Percentiles rank a stretch among this genome's conserved stretches.
Evolutionary conservation across 2,329 filamentous ascomycete species (phyloP).

Genomic region (Trichoderma aggressivum): DNA sequence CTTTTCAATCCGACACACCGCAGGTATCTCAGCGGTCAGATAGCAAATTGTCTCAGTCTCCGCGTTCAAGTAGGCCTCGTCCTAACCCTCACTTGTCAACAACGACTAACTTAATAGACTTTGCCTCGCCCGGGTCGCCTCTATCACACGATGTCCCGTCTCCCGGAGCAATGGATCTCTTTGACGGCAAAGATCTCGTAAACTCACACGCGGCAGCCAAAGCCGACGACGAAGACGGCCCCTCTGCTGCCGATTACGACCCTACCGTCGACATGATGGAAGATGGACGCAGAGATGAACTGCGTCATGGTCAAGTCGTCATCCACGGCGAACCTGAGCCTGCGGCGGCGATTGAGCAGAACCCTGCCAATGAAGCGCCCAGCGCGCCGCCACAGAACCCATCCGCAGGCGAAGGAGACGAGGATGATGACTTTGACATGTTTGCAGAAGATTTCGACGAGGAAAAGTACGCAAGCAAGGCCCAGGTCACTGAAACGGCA

Average conservation of each 20-base stretch:
- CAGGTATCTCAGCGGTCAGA: conserved; percentile 29
- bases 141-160: conserved; percentile 52
- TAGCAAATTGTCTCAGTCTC: conserved; percentile 42
- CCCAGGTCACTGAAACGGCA: conserved; percentile 34
- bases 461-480: conserved; percentile 58
- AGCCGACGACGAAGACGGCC: conserved; percentile 59
- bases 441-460: conserved; percentile 79
- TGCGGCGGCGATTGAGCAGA: conserved; percentile 23
- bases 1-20: conserved; percentile 44
- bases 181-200: conserved; percentile 64
- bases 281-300: conserved; percentile 68
- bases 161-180: conserved; percentile 59
- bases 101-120: conserved; percentile 32
- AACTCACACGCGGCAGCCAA: conserved; percentile 52
- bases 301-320: conserved; percentile 56
- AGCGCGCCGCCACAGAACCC: conserved; percentile 21
- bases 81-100: neutral
- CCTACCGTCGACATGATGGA: conserved; percentile 85
- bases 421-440: conserved; percentile 76
- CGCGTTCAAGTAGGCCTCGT: conserved; percentile 44
- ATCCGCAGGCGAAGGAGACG: conserved; percentile 47
- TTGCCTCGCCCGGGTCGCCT: conserved; percentile 42
- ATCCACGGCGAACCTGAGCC: conserved; percentile 44
- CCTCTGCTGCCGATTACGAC: conserved; percentile 91
- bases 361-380: conserved; percentile 31